Evolutionary conservation across 805 yeast species (phyloP), one percentile per base, ranked within the genome.

Genomic region (Kuraishia capsulata): DNA sequence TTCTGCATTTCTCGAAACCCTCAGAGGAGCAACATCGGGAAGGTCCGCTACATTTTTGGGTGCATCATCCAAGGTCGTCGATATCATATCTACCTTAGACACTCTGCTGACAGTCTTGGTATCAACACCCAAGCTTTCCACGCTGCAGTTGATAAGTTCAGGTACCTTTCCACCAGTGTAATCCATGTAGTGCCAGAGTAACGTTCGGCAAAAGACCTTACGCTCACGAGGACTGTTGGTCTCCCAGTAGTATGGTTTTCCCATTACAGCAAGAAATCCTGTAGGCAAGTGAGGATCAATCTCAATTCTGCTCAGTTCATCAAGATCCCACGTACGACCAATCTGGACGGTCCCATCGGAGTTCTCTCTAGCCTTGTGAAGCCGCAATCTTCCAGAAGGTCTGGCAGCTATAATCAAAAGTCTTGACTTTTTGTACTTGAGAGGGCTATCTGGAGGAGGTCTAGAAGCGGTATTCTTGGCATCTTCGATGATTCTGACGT

Each of bases 291-390:
- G 69, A 24, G 43, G 39, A 42, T 79, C 85, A 39, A 73, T 66
- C 24, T 78, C 76, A 2, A 89, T 56, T 32, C 59, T 56, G 3
- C 66, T 56, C 45, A 90, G 62, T 48, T 85, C 94, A 42, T 74
- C 83, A 49, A 90, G 62, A 44, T 76, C 78, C 97, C 97, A 89
- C 3, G 95, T 82, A 51, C 96, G 73, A 24, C 97, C 97, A 37
- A 89, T 85, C 59, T 89, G 97, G 49, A 83, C 76, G 1, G 78
- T 57, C 1, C 83, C 80, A 47, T 84, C 83, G 8, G 73, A 64
- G 48, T 82, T 81, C 54, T 76, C 87, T 50, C 94, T 78, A 2
- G 94, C 96, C 58, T 90, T 89, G 54, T 88, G 96, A 10, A 89
- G 49, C 41, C 78, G 68, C 24, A 84, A 79, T 20, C 81, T 61